A percentile compares a stretch with the other conserved stretches of the same genome.
Evolutionary conservation across 306 rosid genomes (phyloP).

Genomic region (Datisca glomerata): DNA sequence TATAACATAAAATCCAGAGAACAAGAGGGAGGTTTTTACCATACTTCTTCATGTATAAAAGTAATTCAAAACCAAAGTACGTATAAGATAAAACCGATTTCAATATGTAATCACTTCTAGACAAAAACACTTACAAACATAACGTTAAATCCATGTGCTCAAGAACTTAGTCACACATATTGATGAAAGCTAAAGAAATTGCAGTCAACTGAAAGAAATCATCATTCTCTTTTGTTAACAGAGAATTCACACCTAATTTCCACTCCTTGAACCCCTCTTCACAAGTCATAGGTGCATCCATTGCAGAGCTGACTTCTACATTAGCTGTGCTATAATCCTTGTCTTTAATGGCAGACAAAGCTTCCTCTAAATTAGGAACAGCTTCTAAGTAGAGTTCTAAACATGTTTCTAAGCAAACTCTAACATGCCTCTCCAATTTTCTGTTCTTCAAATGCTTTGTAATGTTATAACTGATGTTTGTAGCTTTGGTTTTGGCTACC

Average conservation of each 20-base stretch:
- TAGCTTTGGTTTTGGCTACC: constrained; percentile 36
- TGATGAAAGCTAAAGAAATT: constrained; percentile 38
- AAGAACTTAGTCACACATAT: constrained; percentile 10
- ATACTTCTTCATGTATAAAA: too few relatives aligned
- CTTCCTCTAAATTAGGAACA: constrained; percentile 7
- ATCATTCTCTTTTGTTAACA: constrained; percentile 28
- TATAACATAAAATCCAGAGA: too few relatives aligned
- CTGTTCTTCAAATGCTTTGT: constrained; percentile 19
- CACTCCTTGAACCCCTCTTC: constrained; percentile 56
- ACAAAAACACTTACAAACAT: too few relatives aligned
- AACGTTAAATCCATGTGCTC: too few relatives aligned
- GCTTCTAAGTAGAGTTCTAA: constrained; percentile 20
- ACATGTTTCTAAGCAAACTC: constrained; percentile 35
- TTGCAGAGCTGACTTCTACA: constrained; percentile 18
- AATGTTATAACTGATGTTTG: constrained; percentile 22
- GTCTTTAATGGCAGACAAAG: constrained; percentile 2
- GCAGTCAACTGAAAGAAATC: constrained; percentile 26
- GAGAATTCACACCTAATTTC: constrained; percentile 33
- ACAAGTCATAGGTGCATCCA: constrained; percentile 46
- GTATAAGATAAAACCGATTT: too few relatives aligned
- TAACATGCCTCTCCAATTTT: constrained; percentile 5
- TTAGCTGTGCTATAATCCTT: constrained; percentile 17
- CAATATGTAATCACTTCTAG: too few relatives aligned
- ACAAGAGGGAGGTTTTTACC: too few relatives aligned
- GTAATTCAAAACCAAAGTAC: too few relatives aligned